Evolutionary conservation across 164 flowering plant species (phyloP).

Genomic region (Umbilicus rupestris): DNA sequence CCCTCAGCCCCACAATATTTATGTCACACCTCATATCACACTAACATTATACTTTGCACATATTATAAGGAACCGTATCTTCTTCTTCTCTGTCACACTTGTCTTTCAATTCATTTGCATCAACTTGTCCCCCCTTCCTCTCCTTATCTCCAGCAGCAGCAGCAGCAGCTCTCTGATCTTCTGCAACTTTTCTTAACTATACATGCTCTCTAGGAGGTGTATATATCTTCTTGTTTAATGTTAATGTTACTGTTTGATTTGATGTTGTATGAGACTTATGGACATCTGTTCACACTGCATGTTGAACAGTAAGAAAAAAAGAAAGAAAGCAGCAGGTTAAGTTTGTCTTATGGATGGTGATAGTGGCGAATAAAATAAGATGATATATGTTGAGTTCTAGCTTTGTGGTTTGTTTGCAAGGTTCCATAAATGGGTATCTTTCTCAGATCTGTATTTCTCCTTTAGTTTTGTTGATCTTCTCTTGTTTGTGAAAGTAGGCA

Average conservation of each 20-base stretch:
- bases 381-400: background rate
- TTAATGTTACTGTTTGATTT: background rate
- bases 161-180: too few relatives aligned
- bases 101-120: too few relatives aligned
- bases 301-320: background rate
- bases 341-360: background rate
- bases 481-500: background rate
- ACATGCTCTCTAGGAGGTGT: background rate
- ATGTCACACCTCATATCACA: background rate
- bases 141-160: too few relatives aligned
- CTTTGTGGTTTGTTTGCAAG: background rate
- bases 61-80: background rate
- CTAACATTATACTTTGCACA: background rate
- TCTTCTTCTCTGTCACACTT: too few relatives aligned
- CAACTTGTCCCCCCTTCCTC: too few relatives aligned
- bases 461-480: background rate
- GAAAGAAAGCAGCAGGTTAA: background rate
- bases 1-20: background rate
- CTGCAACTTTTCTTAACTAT: too few relatives aligned
- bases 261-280: background rate
- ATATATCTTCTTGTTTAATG: background rate
- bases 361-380: background rate
- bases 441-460: slow-evolving; percentile 1
- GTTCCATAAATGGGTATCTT: background rate
- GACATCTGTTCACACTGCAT: slow-evolving; percentile 5